Base-by-base conservation (phyloP, 1,284 basidiomycete species). In the Cryptococcus sp. region DNA sequence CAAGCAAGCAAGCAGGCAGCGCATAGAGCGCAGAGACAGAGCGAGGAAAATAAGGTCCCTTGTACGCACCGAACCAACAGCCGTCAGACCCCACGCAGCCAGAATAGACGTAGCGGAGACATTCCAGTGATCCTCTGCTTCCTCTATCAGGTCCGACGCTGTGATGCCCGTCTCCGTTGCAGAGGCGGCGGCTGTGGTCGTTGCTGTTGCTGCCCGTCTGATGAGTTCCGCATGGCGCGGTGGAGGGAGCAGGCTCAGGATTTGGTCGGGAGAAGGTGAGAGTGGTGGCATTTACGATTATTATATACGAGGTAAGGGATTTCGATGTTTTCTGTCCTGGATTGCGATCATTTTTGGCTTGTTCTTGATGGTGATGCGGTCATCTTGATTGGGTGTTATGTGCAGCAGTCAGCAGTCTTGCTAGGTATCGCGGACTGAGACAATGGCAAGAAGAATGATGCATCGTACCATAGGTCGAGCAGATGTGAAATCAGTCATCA, bases 71-170 rank as follows among this genome's bases (percentile, higher is more conserved):
- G 55, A 47, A 10, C 60, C 62, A 3, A 58, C 35, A 15, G 49
- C 38, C 5, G 61, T 62, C 11, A 63, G 40, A 16, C 48, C 53
- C 68, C 68, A 69, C 3, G 68, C 66, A 7, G 59, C 62, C 13
- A 69, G 25, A 25, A 69, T 62, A n/a, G 60, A 62, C 16, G 51
- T 58, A 3, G 66, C 68, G 8, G 64, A 66, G 17, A 69, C 68
- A 40, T 65, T 67, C 63, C 63, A 69, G 48, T 68, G 68, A 39
- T 65, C 54, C 38, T 69, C 62, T 3, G 62, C 64, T 46, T 65
- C 45, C 19, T 60, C 27, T 23, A 69, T 65, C 0, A 69, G 49
- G 45, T 63, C 60, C 30, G 58, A 60, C 2, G 67, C 60, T 1
- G 64, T 52, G 6, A 68, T 50, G 3, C 58, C 64, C 22, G 40